Percentiles rank a stretch among this genome's conserved stretches.
Conservation (phyloP, 306 rosid species). For the Rubus idaeus region DNA sequence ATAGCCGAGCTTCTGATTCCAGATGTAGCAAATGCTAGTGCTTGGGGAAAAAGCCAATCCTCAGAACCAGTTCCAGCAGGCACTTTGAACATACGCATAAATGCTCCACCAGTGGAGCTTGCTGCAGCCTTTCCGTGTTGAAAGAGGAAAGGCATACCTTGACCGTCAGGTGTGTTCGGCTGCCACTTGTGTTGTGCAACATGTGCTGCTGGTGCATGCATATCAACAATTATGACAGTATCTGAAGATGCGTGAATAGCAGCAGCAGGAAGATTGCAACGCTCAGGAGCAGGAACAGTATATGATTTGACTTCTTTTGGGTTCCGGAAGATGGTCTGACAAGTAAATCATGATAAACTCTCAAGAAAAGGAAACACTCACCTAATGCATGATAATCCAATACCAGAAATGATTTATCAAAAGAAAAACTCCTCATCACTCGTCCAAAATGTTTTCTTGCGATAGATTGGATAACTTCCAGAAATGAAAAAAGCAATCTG, state of each 20-base stretch:
- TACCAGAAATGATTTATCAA: background rate
- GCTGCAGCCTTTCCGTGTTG: constrained; percentile 70
- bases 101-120: constrained; percentile 71
- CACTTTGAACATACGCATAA: constrained; percentile 85
- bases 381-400: background rate
- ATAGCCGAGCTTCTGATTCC: constrained; percentile 90
- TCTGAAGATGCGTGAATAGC: constrained; percentile 87
- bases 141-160: constrained; percentile 94
- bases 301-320: constrained; percentile 81
- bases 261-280: constrained; percentile 95
- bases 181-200: constrained; percentile 97
- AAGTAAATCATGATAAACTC: constrained; percentile 5
- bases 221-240: constrained; percentile 70
- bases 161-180: constrained; percentile 97
- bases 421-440: background rate
- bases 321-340: constrained; percentile 92
- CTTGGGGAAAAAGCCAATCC: constrained; percentile 85
- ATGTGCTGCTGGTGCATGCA: constrained; percentile 87
- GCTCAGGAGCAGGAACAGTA: constrained; percentile 73
- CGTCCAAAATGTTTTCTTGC: background rate
- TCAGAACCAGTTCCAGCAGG: constrained; percentile 62
- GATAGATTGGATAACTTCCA: background rate
- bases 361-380: background rate
- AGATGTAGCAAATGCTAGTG: constrained; percentile 74
- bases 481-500: background rate